These are phyloP conservation scores for Paracoccidioides brasiliensis DNA, from an alignment of 2,329 filamentous ascomycete species.

Conservation along the genomic window DNA sequence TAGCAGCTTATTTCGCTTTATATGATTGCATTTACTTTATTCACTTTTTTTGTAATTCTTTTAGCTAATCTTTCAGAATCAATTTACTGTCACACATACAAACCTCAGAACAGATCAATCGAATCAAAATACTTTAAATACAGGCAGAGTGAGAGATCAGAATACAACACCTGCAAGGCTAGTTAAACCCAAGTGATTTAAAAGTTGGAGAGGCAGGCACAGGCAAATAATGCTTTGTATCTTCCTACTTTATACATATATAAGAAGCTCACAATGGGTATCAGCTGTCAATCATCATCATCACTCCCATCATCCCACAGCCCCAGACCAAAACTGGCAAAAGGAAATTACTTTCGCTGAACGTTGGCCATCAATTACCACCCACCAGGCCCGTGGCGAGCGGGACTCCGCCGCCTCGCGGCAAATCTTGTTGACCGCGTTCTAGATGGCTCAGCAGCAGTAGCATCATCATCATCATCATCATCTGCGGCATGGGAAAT, in stretches of 20 bases:
- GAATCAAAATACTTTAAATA: too few relatives aligned
- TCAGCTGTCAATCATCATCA: background rate
- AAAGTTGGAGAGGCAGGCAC: background rate
- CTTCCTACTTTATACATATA: background rate
- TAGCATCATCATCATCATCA: background rate
- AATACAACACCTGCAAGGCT: too few relatives aligned
- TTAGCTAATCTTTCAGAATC: too few relatives aligned
- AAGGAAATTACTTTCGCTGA: background rate
- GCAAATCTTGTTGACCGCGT: slow-evolving; percentile 6
- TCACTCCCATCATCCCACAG: background rate
- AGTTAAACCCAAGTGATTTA: too few relatives aligned
- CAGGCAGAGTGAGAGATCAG: too few relatives aligned
- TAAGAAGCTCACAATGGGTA: background rate
- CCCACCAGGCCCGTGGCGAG: slow-evolving; percentile 3
- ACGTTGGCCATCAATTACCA: background rate
- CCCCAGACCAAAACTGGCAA: background rate
- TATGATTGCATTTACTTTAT: too few relatives aligned
- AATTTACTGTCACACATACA: too few relatives aligned
- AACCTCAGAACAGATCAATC: too few relatives aligned
- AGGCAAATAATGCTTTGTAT: background rate
- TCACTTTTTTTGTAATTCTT: too few relatives aligned
- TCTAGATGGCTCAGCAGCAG: slow-evolving; percentile 2
- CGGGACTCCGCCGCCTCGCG: slow-evolving; percentile 7
- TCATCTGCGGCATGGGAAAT: background rate
- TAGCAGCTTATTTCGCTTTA: too few relatives aligned